A percentile compares a stretch with the other conserved stretches of the same genome.
These are phyloP conservation scores for Yarrowia hollandica DNA, from an alignment of 805 yeast genomes.

Conservation along the genomic window DNA sequence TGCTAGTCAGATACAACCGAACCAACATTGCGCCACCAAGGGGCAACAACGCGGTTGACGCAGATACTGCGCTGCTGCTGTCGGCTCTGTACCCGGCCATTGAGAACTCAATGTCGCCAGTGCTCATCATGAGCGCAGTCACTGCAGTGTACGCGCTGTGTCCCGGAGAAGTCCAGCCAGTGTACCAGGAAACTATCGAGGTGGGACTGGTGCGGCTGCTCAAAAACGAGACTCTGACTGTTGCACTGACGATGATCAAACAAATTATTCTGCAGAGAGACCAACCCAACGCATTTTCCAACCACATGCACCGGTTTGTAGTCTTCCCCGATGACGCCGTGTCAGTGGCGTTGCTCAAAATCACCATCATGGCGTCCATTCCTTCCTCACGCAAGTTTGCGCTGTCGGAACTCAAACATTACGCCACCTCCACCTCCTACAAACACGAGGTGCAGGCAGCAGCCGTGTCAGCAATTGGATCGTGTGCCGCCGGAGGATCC, in stretches of 20 bases:
- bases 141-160: conserved; percentile 7
- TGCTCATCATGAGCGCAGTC: conserved; percentile 1
- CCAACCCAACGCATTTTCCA: conserved; percentile 21
- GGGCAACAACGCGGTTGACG: conserved; percentile 47
- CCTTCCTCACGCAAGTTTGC: conserved; percentile 12
- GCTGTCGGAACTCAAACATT: conserved; percentile 57
- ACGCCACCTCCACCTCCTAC: conserved; percentile 42
- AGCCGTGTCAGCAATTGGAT: conserved; percentile 62
- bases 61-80: conserved; percentile 53
- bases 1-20: conserved; percentile 67
- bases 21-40: conserved; percentile 50
- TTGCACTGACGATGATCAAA: conserved; percentile 14
- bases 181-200: neutral
- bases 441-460: conserved; percentile 43
- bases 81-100: conserved; percentile 34
- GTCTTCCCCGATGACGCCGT: conserved; percentile 17
- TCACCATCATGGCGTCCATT: conserved; percentile 1
- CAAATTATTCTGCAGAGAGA: conserved; percentile 8
- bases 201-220: conserved; percentile 8
- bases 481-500: conserved; percentile 50
- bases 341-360: conserved; percentile 15
- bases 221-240: neutral
- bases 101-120: conserved; percentile 10
- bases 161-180: conserved; percentile 8
- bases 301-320: conserved; percentile 8